A percentile compares a stretch with the other conserved stretches of the same genome.
These are phyloP conservation scores for Fusarium albidum DNA, from an alignment of 2,329 filamentous ascomycete species.

Conservation along the genomic window DNA sequence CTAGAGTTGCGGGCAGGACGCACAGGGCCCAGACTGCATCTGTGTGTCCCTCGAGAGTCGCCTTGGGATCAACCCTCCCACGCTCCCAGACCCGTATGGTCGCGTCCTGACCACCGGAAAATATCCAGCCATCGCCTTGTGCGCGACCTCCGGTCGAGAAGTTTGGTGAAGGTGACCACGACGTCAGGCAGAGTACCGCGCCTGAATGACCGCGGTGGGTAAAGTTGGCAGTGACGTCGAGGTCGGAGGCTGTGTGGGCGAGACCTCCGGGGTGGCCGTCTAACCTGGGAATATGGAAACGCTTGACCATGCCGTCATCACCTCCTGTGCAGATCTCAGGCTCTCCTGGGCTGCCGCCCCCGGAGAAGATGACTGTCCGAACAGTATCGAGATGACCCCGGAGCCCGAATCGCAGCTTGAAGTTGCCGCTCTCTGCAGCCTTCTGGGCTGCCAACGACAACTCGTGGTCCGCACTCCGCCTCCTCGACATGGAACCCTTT, in stretches of 20 bases:
- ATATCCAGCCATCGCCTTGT: constrained; percentile 96
- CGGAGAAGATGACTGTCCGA: constrained; percentile 94
- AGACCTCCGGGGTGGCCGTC: constrained; percentile 58
- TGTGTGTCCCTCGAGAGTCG: constrained; percentile 90
- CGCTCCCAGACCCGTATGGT: constrained; percentile 96
- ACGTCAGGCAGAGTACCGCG: constrained; percentile 84
- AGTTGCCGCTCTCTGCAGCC: constrained; percentile 74
- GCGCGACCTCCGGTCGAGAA: constrained; percentile 90
- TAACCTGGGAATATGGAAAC: constrained; percentile 93
- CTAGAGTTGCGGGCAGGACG: constrained; percentile 85
- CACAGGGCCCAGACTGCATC: constrained; percentile 97
- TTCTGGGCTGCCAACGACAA: constrained; percentile 64
- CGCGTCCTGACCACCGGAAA: constrained; percentile 94
- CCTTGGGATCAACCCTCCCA: constrained; percentile 92
- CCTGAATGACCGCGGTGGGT: constrained; percentile 95
- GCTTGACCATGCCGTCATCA: constrained; percentile 94
- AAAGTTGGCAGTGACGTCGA: constrained; percentile 93
- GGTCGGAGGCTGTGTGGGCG: constrained; percentile 71
- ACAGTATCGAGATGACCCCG: constrained; percentile 94
- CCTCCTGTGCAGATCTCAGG: constrained; percentile 97
- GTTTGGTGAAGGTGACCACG: constrained; percentile 86
- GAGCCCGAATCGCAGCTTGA: constrained; percentile 92
- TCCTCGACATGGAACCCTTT: constrained; percentile 79
- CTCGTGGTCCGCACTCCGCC: constrained; percentile 74
- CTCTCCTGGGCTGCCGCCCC: constrained; percentile 92